Evolutionary conservation across 306 rosid species (phyloP).

Genomic region (Glycine tomentella): DNA sequence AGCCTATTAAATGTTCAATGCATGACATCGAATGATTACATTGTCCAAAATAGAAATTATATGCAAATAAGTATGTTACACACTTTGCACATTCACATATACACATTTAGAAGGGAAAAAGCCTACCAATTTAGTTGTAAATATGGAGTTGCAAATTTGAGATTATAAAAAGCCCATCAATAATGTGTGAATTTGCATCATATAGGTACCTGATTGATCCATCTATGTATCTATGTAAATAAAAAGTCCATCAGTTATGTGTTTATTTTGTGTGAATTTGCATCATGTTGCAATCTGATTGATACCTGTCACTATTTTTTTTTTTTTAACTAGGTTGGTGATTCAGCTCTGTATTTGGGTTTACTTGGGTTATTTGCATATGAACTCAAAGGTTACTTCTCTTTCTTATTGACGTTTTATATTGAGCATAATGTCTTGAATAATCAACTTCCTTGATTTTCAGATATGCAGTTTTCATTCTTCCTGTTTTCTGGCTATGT

Average conservation of each 20-base stretch:
- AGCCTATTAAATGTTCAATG: slow-evolving; percentile 8
- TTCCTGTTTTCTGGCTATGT: slow-evolving; percentile 84
- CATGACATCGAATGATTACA: slow-evolving; percentile 17
- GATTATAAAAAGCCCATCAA: not conserved
- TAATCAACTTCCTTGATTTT: slow-evolving; percentile 53
- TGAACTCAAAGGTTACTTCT: slow-evolving; percentile 71
- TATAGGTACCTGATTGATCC: slow-evolving; percentile 36
- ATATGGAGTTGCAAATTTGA: slow-evolving; percentile 17
- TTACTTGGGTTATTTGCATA: slow-evolving; percentile 87
- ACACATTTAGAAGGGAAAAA: slow-evolving; percentile 14
- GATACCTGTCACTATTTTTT: slow-evolving; percentile 28
- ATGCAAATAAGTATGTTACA: slow-evolving; percentile 18
- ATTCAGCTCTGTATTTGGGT: slow-evolving; percentile 84
- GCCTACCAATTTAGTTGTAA: not conserved
- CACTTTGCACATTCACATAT: slow-evolving; percentile 27
- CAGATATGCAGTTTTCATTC: slow-evolving; percentile 92
- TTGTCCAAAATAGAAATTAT: slow-evolving; percentile 22
- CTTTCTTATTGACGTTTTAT: slow-evolving; percentile 24
- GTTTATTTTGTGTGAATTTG: slow-evolving; percentile 7
- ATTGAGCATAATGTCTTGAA: slow-evolving; percentile 5
- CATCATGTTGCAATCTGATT: slow-evolving; percentile 22
- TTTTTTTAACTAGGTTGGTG: slow-evolving; percentile 76
- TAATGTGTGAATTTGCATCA: slow-evolving; percentile 38
- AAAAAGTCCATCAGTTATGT: slow-evolving; percentile 15
- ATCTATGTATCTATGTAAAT: not conserved